Conservation (phyloP, 495 filamentous ascomycete species). For the Neurospora sp. region DNA sequence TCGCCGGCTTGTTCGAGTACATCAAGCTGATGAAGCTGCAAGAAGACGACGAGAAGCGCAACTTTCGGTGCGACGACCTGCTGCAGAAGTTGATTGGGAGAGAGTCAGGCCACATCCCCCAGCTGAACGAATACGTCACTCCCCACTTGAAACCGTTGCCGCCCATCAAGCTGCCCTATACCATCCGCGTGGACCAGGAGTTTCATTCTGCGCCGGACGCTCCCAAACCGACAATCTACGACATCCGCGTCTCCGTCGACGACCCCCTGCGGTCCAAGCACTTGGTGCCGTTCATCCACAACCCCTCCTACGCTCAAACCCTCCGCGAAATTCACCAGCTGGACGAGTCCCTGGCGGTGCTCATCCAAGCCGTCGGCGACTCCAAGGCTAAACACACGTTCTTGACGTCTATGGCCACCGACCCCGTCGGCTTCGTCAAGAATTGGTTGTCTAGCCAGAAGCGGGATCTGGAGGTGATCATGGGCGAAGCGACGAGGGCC, state of each 20-base stretch:
- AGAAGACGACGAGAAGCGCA: conserved; percentile 87
- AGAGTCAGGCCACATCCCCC: conserved; percentile 78
- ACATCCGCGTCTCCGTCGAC: conserved; percentile 75
- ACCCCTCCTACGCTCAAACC: conserved; percentile 45
- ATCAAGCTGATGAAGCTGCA: conserved; percentile 75
- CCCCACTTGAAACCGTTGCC: conserved; percentile 68
- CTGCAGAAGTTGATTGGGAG: conserved; percentile 66
- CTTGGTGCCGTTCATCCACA: conserved; percentile 49
- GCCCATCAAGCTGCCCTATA: conserved; percentile 80
- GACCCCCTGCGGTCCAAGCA: conserved; percentile 61
- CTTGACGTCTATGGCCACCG: conserved; percentile 60
- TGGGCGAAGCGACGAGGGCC: conserved; percentile 67
- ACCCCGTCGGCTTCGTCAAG: conserved; percentile 72
- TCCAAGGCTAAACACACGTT: conserved; percentile 82
- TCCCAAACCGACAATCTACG: conserved; percentile 68
- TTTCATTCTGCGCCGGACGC: conserved; percentile 47
- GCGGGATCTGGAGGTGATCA: conserved; percentile 78
- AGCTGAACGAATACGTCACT: conserved; percentile 65
- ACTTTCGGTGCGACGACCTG: conserved; percentile 78
- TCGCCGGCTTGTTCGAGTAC: conserved; percentile 93
- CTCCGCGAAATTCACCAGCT: conserved; percentile 61
- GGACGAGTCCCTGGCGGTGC: conserved; percentile 74
- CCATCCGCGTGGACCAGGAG: conserved; percentile 82
- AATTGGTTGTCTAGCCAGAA: conserved; percentile 83
- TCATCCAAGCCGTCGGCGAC: conserved; percentile 66